These are phyloP conservation scores for Rhytidiadelphus loreus DNA, from an alignment of 225 moss, liverwort and hornwort species.

Conservation along the genomic window DNA sequence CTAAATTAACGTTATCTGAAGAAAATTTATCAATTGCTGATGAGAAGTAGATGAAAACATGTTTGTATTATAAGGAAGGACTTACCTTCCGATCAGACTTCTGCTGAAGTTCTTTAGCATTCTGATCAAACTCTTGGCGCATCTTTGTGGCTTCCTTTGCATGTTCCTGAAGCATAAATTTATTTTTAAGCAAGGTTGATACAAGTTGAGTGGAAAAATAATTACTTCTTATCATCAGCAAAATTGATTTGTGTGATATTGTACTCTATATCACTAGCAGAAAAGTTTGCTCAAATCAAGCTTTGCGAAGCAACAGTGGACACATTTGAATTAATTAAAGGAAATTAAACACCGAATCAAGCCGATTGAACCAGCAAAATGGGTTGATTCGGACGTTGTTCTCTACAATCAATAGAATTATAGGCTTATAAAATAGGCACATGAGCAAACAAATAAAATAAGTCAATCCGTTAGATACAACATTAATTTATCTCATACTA, in stretches of 20 bases:
- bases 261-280: too few relatives aligned
- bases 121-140: slow-evolving; percentile 76
- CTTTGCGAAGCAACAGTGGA: fast-evolving
- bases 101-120: slow-evolving; percentile 70
- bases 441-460: background rate
- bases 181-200: background rate
- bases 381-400: fast-evolving
- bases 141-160: slow-evolving; percentile 89
- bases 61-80: background rate
- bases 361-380: fast-evolving
- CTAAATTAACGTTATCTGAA: background rate
- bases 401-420: too few relatives aligned
- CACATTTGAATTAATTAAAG: fast-evolving
- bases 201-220: background rate
- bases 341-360: too few relatives aligned
- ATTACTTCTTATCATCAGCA: too few relatives aligned
- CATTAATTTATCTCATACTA: slow-evolving; percentile 23
- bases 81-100: slow-evolving; percentile 62
- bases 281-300: background rate
- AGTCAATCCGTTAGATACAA: background rate
- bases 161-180: slow-evolving; percentile 37
- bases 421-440: background rate
- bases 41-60: background rate
- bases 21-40: background rate
- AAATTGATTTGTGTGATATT: background rate